phyloP scores from a whole-genome alignment of 2,329 filamentous ascomycete genomes.

The Epicoccum sorghinum region DNA sequence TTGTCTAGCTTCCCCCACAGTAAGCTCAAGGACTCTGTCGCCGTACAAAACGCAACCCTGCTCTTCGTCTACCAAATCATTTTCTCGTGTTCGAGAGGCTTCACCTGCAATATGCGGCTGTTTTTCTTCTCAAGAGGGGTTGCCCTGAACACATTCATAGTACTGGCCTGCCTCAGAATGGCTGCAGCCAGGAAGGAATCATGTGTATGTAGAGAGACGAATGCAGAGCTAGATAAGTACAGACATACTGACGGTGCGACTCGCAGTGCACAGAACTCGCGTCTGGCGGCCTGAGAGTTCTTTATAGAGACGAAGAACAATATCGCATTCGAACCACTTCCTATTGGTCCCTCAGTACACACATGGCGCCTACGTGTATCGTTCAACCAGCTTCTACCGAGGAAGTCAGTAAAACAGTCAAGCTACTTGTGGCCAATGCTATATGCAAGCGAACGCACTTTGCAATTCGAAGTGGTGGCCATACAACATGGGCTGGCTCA shows the following conservation, averaged over 20 bases:
- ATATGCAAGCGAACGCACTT: constrained; percentile 19
- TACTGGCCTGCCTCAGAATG: no score
- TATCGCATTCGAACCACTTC: constrained; percentile 26
- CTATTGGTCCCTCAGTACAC: constrained; percentile 36
- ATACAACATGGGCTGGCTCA: constrained; percentile 32
- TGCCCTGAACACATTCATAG: no score
- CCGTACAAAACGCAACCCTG: no score
- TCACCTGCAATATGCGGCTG: no score
- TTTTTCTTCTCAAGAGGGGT: no score
- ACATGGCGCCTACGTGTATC: constrained; percentile 38
- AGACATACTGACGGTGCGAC: background rate
- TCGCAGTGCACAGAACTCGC: constrained; percentile 26
- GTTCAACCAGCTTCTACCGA: constrained; percentile 35
- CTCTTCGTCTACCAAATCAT: no score
- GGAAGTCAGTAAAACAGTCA: constrained; percentile 29
- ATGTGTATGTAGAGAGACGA: background rate
- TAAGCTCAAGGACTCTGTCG: no score
- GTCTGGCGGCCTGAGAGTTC: constrained; percentile 21
- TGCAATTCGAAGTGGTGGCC: constrained; percentile 40
- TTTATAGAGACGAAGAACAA: constrained; percentile 12
- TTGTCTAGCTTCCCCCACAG: no score
- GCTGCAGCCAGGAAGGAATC: background rate
- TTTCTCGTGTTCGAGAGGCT: no score
- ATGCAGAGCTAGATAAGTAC: background rate
- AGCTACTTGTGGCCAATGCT: constrained; percentile 13